A percentile compares a stretch with the other conserved stretches of the same genome.
phyloP scores from a whole-genome alignment of 768 basidiomycete species.

The Russula abietina region DNA sequence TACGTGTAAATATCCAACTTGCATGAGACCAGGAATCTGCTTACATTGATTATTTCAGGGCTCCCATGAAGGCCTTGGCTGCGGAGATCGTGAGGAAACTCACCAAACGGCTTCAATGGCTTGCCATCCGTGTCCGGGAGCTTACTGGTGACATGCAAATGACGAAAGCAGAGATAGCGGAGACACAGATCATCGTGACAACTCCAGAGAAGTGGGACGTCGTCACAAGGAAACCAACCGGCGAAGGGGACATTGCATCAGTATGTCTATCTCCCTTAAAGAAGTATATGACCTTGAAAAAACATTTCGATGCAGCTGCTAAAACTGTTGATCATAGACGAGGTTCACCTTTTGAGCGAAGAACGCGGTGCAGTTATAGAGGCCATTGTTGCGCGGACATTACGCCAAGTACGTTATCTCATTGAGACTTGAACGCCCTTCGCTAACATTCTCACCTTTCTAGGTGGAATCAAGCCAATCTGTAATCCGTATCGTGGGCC shows the following conservation, averaged over 20 bases:
- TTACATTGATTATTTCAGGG: slow-evolving; percentile 39
- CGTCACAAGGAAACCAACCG: slow-evolving; percentile 93
- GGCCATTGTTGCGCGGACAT: slow-evolving; percentile 92
- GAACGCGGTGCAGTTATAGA: slow-evolving; percentile 98
- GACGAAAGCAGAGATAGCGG: slow-evolving; percentile 86
- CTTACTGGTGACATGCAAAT: slow-evolving; percentile 92
- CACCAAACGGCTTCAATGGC: slow-evolving; percentile 83
- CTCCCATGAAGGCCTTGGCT: slow-evolving; percentile 97
- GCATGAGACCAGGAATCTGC: background rate
- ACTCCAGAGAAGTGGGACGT: slow-evolving; percentile 99
- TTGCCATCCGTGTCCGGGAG: slow-evolving; percentile 80
- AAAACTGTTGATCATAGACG: slow-evolving; percentile 94
- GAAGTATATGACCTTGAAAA: background rate
- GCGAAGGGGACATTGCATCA: slow-evolving; percentile 93
- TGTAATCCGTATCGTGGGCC: slow-evolving; percentile 89
- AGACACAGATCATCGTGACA: slow-evolving; percentile 96
- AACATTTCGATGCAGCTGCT: slow-evolving; percentile 51
- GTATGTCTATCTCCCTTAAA: slow-evolving; percentile 39
- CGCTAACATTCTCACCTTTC: background rate
- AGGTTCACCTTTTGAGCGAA: slow-evolving; percentile 95
- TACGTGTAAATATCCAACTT: slow-evolving; percentile 63
- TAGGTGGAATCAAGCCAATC: slow-evolving; percentile 97
- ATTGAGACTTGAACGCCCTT: background rate
- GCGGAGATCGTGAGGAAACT: slow-evolving; percentile 93
- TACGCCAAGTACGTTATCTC: slow-evolving; percentile 66